These are phyloP conservation scores for Gossypium gossypioides DNA, from an alignment of 441 rosid genomes.

Conservation along the genomic window DNA sequence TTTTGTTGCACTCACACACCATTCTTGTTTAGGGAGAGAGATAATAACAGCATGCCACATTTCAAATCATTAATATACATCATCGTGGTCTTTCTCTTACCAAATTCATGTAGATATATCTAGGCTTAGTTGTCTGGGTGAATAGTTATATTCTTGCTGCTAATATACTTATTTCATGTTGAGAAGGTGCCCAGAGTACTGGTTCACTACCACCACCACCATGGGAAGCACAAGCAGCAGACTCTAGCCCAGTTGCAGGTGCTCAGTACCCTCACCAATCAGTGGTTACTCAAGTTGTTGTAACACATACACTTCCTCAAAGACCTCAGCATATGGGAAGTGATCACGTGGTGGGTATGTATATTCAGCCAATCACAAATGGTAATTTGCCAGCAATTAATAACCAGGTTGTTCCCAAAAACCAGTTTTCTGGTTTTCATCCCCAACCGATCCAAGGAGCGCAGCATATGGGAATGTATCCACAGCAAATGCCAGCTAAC, in stretches of 20 bases:
- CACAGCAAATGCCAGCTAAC: slow-evolving; percentile 45
- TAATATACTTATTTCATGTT: slow-evolving; percentile 19
- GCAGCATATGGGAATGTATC: slow-evolving; percentile 42
- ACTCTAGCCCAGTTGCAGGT: slow-evolving; percentile 44
- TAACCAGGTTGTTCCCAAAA: slow-evolving; percentile 24
- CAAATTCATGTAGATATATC: neutral
- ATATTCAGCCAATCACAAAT: slow-evolving; percentile 45
- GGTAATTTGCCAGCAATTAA: slow-evolving; percentile 26
- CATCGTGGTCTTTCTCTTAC: neutral
- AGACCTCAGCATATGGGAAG: slow-evolving; percentile 35
- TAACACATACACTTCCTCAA: slow-evolving; percentile 48
- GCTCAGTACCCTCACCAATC: slow-evolving; percentile 56
- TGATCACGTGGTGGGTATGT: slow-evolving; percentile 51
- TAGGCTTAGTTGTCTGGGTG: neutral
- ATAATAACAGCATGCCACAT: neutral
- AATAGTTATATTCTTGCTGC: neutral
- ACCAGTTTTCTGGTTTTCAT: slow-evolving; percentile 32
- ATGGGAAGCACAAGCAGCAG: slow-evolving; percentile 85
- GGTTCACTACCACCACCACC: slow-evolving; percentile 86
- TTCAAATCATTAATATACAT: neutral
- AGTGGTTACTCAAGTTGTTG: slow-evolving; percentile 39
- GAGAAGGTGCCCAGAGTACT: slow-evolving; percentile 53
- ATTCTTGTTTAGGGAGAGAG: neutral
- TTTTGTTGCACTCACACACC: neutral
- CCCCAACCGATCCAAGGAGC: slow-evolving; percentile 42